Percentiles rank a stretch among this genome's conserved stretches.
Conservation (phyloP, 2,329 filamentous ascomycete species). For the Camillea tinctor region DNA sequence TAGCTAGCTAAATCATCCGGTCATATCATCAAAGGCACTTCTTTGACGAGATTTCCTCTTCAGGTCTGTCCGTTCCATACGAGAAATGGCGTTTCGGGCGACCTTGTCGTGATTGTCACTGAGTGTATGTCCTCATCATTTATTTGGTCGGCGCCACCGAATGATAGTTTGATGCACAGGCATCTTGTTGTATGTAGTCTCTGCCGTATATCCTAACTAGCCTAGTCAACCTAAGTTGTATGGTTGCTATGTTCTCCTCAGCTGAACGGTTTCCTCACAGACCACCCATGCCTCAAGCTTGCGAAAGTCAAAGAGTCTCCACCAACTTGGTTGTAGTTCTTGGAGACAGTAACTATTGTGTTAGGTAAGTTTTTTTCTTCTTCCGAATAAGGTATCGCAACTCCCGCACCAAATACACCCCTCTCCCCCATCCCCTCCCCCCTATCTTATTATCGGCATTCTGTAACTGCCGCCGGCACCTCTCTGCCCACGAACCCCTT, state of each 20-base stretch:
- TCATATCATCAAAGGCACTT: not conserved
- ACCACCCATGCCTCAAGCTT: not conserved
- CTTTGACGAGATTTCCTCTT: not conserved
- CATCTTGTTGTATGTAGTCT: too few species aligned
- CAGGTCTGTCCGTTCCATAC: not conserved
- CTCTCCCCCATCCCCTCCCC: too few species aligned
- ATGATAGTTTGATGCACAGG: not conserved
- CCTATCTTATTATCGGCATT: not conserved
- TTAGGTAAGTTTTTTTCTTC: too few species aligned
- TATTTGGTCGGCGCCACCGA: not conserved
- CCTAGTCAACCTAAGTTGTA: too few species aligned
- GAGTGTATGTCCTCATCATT: not conserved
- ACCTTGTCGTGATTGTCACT: not conserved
- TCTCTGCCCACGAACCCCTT: constrained; percentile 64
- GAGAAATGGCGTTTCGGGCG: not conserved
- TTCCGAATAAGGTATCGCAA: too few species aligned
- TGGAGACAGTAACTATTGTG: too few species aligned
- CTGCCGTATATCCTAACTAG: too few species aligned
- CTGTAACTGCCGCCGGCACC: constrained; percentile 8
- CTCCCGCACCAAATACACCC: too few species aligned
- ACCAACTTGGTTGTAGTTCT: not conserved
- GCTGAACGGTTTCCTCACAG: not conserved
- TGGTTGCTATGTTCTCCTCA: too few species aligned
- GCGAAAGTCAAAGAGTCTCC: not conserved
- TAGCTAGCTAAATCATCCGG: not conserved